Conservation (phyloP, 805 yeast genomes). For the Citeromyces matritensis region DNA sequence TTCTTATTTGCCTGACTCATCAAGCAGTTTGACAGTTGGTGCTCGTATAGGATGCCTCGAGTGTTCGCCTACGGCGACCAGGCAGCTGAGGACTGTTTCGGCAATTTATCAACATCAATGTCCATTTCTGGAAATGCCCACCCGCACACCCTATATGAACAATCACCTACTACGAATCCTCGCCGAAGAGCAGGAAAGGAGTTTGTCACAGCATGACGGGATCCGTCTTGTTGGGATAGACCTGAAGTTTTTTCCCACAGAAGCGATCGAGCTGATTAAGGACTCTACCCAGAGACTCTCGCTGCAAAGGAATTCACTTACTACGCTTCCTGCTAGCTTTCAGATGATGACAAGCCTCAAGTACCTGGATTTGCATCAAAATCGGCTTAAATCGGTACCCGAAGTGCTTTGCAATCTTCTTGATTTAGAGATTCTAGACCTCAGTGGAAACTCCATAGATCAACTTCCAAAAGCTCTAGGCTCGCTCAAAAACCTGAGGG, state of each 20-base stretch:
- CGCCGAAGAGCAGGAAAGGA: constrained; percentile 9
- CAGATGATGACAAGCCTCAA: constrained; percentile 25
- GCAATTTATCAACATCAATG: too few species aligned
- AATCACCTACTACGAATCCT: constrained; percentile 6
- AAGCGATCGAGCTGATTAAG: constrained; percentile 7
- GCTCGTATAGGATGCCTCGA: too few species aligned
- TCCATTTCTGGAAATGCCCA: too few species aligned
- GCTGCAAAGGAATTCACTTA: constrained; percentile 33
- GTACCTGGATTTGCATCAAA: constrained; percentile 54
- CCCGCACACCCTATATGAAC: too few species aligned
- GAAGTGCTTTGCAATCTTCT: constrained; percentile 17
- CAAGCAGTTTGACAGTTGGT: too few species aligned
- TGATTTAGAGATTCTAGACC: constrained; percentile 48
- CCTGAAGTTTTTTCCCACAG: constrained; percentile 18
- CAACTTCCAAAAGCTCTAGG: constrained; percentile 27
- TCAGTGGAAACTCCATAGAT: constrained; percentile 40
- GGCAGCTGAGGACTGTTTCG: too few species aligned
- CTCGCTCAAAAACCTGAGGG: constrained; percentile 28
- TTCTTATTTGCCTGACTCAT: too few species aligned
- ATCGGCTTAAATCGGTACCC: constrained; percentile 41
- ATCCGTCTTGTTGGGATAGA: constrained; percentile 23
- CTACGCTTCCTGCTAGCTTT: constrained; percentile 31
- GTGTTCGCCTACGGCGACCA: too few species aligned
- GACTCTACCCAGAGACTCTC: constrained; percentile 32
- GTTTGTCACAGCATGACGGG: constrained; percentile 9